phyloP scores from a whole-genome alignment of 1,139 yeast genomes.

The Ogataea hybrid region DNA sequence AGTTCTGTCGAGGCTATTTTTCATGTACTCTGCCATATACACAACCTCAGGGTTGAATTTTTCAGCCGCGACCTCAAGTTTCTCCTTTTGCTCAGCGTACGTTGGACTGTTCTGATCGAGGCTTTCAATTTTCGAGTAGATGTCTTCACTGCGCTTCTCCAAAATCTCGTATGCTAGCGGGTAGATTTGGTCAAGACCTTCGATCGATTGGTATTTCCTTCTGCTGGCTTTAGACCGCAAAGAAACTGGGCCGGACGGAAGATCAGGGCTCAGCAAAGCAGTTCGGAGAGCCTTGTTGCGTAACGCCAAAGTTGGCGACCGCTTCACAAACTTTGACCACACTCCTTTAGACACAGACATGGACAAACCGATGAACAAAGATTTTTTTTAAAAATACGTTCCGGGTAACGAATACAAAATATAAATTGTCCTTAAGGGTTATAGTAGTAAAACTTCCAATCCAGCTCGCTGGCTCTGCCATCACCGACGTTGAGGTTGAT shows the following conservation, averaged over 20 bases:
- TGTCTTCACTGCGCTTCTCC: conserved; percentile 42
- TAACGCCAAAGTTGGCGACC: conserved; percentile 42
- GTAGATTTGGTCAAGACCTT: conserved; percentile 69
- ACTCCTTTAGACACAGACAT: conserved; percentile 34
- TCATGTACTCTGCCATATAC: conserved; percentile 53
- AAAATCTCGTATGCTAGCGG: conserved; percentile 62
- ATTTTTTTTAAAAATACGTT: conserved; percentile 1
- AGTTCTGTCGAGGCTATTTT: conserved; percentile 56
- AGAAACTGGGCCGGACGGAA: conserved; percentile 48
- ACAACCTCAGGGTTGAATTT: conserved; percentile 77
- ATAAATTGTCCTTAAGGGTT: conserved; percentile 14
- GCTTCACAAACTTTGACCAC: conserved; percentile 47
- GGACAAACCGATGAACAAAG: conserved; percentile 4
- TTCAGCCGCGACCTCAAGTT: conserved; percentile 55
- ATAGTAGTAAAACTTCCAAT: conserved; percentile 21
- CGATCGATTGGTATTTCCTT: conserved; percentile 62
- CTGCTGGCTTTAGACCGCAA: conserved; percentile 43
- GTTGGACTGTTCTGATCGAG: conserved; percentile 16
- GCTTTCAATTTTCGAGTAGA: conserved; percentile 32
- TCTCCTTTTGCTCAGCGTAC: conserved; percentile 15
- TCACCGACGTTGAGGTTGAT: not conserved
- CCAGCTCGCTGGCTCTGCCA: conserved; percentile 8
- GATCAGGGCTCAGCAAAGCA: conserved; percentile 38
- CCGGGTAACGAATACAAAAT: conserved; percentile 2
- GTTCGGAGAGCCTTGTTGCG: conserved; percentile 33